Conservation (phyloP, 106 monocot species). For the Platanthera guangdongensis region DNA sequence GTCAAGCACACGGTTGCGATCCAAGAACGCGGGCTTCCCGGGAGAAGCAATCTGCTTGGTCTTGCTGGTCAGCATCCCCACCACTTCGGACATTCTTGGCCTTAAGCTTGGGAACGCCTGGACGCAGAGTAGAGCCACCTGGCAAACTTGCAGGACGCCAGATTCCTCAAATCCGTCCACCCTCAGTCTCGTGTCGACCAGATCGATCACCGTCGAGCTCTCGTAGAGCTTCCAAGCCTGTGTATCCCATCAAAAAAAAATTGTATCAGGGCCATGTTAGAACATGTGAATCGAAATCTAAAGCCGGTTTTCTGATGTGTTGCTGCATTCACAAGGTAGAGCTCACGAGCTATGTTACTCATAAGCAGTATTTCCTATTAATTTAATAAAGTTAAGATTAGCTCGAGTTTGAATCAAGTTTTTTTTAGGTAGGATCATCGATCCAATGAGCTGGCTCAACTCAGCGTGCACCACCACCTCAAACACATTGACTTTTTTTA, state of each 20-base stretch:
- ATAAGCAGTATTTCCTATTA: too few relatives aligned
- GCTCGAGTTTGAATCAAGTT: too few relatives aligned
- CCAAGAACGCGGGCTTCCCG: conserved; percentile 34
- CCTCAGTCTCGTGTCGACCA: conserved; percentile 33
- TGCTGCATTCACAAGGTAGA: too few relatives aligned
- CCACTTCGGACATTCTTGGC: conserved; percentile 55
- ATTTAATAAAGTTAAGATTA: too few relatives aligned
- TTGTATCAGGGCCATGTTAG: too few relatives aligned
- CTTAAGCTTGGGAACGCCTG: conserved; percentile 31
- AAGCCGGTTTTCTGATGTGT: too few relatives aligned
- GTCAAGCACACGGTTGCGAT: conserved; percentile 13
- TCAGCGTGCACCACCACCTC: too few relatives aligned
- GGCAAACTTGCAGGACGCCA: conserved; percentile 32
- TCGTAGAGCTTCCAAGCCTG: conserved; percentile 57
- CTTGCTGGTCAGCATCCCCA: conserved; percentile 33
- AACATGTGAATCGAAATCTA: too few relatives aligned
- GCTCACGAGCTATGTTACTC: too few relatives aligned
- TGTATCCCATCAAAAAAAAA: conserved; percentile 5
- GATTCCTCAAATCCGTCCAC: conserved; percentile 18
- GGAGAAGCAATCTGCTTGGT: conserved; percentile 19
- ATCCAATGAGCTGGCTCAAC: too few relatives aligned
- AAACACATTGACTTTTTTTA: too few relatives aligned
- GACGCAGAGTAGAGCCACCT: conserved; percentile 38
- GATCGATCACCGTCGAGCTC: conserved; percentile 28
- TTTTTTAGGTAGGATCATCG: too few relatives aligned